These are phyloP conservation scores for Fusarium robinianum DNA, from an alignment of 2,329 filamentous ascomycete genomes.

Conservation along the genomic window DNA sequence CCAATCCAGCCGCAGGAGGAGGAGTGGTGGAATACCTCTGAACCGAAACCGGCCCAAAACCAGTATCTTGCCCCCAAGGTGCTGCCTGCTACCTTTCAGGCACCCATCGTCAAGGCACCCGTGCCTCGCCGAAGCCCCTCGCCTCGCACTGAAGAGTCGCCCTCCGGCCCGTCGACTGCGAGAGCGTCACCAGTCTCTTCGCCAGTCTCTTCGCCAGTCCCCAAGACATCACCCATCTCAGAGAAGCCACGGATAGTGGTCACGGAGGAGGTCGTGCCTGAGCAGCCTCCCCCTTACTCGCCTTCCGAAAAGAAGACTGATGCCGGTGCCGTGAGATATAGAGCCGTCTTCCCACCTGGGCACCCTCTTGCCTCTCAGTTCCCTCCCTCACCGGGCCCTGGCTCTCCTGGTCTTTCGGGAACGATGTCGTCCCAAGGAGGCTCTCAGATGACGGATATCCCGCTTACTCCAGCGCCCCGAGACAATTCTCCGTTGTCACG, in stretches of 20 bases:
- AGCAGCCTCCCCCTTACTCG: slow-evolving; percentile 62
- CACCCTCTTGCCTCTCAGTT: slow-evolving; percentile 53
- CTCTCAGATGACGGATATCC: slow-evolving; percentile 64
- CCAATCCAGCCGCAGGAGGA: slow-evolving; percentile 39
- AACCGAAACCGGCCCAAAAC: slow-evolving; percentile 18
- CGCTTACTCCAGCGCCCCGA: slow-evolving; percentile 50
- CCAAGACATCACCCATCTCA: slow-evolving; percentile 21
- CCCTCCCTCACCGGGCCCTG: slow-evolving; percentile 62
- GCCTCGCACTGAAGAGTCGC: slow-evolving; percentile 27
- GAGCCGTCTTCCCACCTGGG: slow-evolving; percentile 61
- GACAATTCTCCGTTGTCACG: slow-evolving; percentile 22
- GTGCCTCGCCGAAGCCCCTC: slow-evolving; percentile 43
- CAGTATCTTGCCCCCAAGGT: slow-evolving; percentile 25
- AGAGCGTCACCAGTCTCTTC: slow-evolving; percentile 22
- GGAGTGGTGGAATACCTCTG: slow-evolving; percentile 45
- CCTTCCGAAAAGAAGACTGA: slow-evolving; percentile 46
- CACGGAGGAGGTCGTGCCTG: slow-evolving; percentile 44
- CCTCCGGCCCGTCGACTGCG: slow-evolving; percentile 29
- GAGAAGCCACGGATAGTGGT: slow-evolving; percentile 49
- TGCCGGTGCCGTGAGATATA: slow-evolving; percentile 53
- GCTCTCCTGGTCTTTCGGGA: slow-evolving; percentile 64
- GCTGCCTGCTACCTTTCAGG: slow-evolving; percentile 27
- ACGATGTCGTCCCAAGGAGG: slow-evolving; percentile 66
- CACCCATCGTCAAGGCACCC: slow-evolving; percentile 45
- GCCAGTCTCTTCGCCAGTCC: no score